Conservation (phyloP, 495 filamentous ascomycete species). For the Penicillium odoratum region DNA sequence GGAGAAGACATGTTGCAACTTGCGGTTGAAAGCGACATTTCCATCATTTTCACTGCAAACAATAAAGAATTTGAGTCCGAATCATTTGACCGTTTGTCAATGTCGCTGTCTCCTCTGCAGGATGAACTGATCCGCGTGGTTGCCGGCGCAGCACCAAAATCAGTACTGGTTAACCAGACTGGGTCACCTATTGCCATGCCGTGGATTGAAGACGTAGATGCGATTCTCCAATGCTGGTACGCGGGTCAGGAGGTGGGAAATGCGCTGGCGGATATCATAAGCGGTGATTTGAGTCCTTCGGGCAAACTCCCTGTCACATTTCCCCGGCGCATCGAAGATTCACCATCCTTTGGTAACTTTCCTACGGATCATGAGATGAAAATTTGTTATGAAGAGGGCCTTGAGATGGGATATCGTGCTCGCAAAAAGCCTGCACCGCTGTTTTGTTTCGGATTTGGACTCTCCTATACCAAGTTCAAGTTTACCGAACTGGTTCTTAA, state of each 20-base stretch:
- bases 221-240: constrained; percentile 66
- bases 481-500: neutral
- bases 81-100: constrained; percentile 6
- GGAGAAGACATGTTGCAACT: neutral
- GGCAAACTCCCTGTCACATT: constrained; percentile 56
- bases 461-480: neutral
- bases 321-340: constrained; percentile 58
- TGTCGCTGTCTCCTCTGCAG: constrained; percentile 4
- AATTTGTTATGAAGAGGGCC: constrained; percentile 51
- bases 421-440: neutral
- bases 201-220: constrained; percentile 53
- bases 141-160: neutral
- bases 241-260: constrained; percentile 56
- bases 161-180: constrained; percentile 1
- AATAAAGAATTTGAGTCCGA: constrained; percentile 11
- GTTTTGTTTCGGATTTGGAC: constrained; percentile 1
- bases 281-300: constrained; percentile 53
- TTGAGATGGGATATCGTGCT: constrained; percentile 9
- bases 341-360: constrained; percentile 63
- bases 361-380: constrained; percentile 56
- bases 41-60: constrained; percentile 9
- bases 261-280: constrained; percentile 54
- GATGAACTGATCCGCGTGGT: constrained; percentile 2
- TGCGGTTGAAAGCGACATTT: constrained; percentile 4
- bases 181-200: constrained; percentile 7